Base-by-base conservation (phyloP, 1,139 yeast genomes). In the Zygosaccharomyces sapae region DNA sequence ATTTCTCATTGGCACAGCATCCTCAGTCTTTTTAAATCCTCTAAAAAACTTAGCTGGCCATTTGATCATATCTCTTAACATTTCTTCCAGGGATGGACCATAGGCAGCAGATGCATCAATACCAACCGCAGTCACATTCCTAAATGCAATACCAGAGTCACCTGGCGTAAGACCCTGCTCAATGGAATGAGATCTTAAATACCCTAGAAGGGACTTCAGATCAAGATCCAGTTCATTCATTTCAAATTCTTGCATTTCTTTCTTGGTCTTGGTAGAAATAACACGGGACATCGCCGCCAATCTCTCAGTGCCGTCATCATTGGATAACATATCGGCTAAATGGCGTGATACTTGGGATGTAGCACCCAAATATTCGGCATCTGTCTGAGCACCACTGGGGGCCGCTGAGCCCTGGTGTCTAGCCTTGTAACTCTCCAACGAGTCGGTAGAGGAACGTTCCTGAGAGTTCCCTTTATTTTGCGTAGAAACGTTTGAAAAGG, bases 51-150 rank as follows among this genome's bases (percentile, higher is more conserved):
- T 24, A 9, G 48, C 27, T 5, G 76, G 74, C 51, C 68, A 54
- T 33, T 60, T 55, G 18, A 54, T 55, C 22, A 63, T 46, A 33
- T 63, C 64, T 55, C 74, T 63, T 7, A 69, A 31, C 65, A 74
- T 59, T 57, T 74, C 79, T 27, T 64, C 68, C 29, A 75, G 72
- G n/a, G 77, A 68, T 33, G 78, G 76, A 40, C 77, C 78, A 53
- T 69, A 72, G 19, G 79, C 75, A 38, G 80, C 77, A 31, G 78
- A 72, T 25, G 76, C 74, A 59, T 77, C 80, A 41, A 75, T 61
- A 61, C 81, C 81, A 48, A 65, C 65, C 45, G 76, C 74, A n/a
- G 78, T 73, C 33, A 76, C 56, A 48, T 67, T 65, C 45, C 66
- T 65, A 60, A 76, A 74, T 8, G 74, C 71, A 41, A 77, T 71